phyloP scores from a whole-genome alignment of 495 filamentous ascomycete species.

The Xylaria nigripes region DNA sequence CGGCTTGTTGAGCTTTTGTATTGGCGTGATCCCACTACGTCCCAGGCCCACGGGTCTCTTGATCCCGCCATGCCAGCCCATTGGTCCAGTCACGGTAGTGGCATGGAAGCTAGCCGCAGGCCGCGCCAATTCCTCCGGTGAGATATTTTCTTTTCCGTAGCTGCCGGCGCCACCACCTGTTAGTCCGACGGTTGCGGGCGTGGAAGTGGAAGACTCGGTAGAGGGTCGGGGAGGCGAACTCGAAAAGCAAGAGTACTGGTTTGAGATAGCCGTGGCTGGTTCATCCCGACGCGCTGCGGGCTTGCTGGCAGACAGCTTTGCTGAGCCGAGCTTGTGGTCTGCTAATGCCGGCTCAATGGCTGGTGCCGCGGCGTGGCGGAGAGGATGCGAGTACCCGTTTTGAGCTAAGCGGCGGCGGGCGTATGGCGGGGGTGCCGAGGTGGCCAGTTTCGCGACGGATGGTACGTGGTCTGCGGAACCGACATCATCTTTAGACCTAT shows the following conservation, averaged over 20 bases:
- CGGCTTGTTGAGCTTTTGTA: constrained; percentile 37
- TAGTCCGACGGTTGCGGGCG: neutral
- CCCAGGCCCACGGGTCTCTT: constrained; percentile 28
- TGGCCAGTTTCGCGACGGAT: constrained; percentile 13
- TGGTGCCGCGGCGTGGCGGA: constrained; percentile 8
- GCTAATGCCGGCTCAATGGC: constrained; percentile 30
- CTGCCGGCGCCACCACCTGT: neutral
- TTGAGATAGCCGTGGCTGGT: constrained; percentile 19
- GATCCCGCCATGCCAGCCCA: constrained; percentile 24
- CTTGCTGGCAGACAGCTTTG: constrained; percentile 16
- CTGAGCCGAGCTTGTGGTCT: constrained; percentile 30
- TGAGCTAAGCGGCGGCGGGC: constrained; percentile 1
- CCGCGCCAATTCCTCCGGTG: constrained; percentile 24
- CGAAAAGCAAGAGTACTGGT: constrained; percentile 41
- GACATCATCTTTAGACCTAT: constrained; percentile 17
- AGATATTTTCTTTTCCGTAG: constrained; percentile 15
- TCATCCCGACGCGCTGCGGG: constrained; percentile 5
- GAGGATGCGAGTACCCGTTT: neutral
- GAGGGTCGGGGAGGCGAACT: constrained; percentile 35
- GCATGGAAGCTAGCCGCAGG: constrained; percentile 34
- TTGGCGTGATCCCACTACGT: constrained; percentile 27
- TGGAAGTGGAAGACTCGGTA: neutral
- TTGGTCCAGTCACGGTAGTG: constrained; percentile 30
- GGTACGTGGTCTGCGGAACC: neutral
- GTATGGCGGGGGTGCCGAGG: constrained; percentile 4